Conservation (phyloP, 768 basidiomycete species). For the Boletus rubropictus region DNA sequence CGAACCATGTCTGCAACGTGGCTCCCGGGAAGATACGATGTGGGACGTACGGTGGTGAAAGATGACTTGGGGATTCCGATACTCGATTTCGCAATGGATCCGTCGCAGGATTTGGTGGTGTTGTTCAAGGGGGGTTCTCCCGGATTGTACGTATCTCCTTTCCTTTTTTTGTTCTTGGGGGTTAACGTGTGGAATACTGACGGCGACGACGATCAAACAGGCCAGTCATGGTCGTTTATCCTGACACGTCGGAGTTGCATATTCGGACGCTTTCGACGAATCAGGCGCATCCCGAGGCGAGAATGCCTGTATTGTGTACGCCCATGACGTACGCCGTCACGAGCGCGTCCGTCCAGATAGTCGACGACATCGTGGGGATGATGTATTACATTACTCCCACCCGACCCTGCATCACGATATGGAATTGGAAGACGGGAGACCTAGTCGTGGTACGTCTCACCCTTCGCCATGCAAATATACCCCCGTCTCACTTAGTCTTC, state of each 20-base stretch:
- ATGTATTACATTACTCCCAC: conserved; percentile 33
- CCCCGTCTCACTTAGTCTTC: background rate
- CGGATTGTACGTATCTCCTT: conserved; percentile 9
- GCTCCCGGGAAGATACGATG: conserved; percentile 13
- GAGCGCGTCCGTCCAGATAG: conserved; percentile 44
- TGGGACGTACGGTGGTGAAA: conserved; percentile 14
- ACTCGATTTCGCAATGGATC: conserved; percentile 61
- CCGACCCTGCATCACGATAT: conserved; percentile 29
- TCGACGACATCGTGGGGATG: conserved; percentile 48
- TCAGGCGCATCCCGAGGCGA: conserved; percentile 35
- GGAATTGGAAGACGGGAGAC: conserved; percentile 48
- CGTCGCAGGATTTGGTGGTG: conserved; percentile 54
- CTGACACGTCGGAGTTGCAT: conserved; percentile 33
- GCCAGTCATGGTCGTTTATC: background rate
- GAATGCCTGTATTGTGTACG: conserved; percentile 24
- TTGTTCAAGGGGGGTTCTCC: conserved; percentile 31
- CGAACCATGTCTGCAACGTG: conserved; percentile 22
- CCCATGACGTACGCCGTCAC: conserved; percentile 19
- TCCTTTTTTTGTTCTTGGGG: no score
- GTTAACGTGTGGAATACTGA: no score
- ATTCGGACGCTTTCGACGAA: conserved; percentile 40
- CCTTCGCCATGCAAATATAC: background rate
- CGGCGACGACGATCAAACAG: conserved; percentile 1
- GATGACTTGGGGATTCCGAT: conserved; percentile 37
- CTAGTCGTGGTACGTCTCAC: conserved; percentile 30